A percentile compares a stretch with the other conserved stretches of the same genome.
These are phyloP conservation scores for Lepidium didymum DNA, from an alignment of 345 rosid genomes.

Conservation along the genomic window DNA sequence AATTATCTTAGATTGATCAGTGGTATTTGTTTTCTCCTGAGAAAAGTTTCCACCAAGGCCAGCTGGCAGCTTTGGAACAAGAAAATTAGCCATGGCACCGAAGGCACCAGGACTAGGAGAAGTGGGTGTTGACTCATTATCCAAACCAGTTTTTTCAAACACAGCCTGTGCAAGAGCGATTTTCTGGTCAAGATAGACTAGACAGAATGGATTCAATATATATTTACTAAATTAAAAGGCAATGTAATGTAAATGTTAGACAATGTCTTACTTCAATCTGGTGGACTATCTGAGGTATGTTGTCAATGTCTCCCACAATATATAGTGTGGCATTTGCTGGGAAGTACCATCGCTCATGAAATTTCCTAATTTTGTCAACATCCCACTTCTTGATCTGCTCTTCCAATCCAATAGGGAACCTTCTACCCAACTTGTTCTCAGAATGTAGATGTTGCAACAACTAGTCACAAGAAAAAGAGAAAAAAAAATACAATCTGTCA, in stretches of 20 bases:
- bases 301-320: slow-evolving; percentile 88
- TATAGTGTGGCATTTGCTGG: slow-evolving; percentile 95
- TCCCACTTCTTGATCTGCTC: slow-evolving; percentile 99
- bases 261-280: slow-evolving; percentile 69
- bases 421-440: slow-evolving; percentile 94
- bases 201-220: not conserved
- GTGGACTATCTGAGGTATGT: slow-evolving; percentile 56
- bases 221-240: not conserved
- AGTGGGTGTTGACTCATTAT: slow-evolving; percentile 50
- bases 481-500: not conserved
- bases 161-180: slow-evolving; percentile 51
- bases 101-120: slow-evolving; percentile 68
- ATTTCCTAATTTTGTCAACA: slow-evolving; percentile 95
- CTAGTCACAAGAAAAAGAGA: slow-evolving; percentile 40
- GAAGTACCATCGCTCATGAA: slow-evolving; percentile 99
- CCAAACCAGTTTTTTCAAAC: slow-evolving; percentile 64
- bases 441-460: slow-evolving; percentile 94
- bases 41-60: slow-evolving; percentile 77
- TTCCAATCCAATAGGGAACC: slow-evolving; percentile 97
- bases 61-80: slow-evolving; percentile 90
- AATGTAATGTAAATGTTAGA: slow-evolving; percentile 3
- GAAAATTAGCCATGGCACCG: slow-evolving; percentile 98
- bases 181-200: slow-evolving; percentile 18
- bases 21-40: slow-evolving; percentile 47
- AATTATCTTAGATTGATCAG: slow-evolving; percentile 55